Conservation (phyloP, 345 rosid species). For the Salix suchowensis region DNA sequence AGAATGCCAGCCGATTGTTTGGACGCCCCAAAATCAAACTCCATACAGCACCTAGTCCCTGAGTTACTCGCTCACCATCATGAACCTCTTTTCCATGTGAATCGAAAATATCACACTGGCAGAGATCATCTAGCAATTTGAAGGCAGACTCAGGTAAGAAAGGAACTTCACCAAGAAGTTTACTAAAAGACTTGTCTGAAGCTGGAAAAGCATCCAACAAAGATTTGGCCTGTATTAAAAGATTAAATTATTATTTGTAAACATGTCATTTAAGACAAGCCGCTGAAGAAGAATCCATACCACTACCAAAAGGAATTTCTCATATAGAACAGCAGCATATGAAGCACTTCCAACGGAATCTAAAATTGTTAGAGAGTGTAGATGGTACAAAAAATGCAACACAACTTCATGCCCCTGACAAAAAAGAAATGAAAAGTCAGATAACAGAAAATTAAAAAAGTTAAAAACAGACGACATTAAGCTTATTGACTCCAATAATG, state of each 20-base stretch:
- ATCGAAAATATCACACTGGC: slow-evolving; percentile 62
- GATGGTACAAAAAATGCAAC: slow-evolving; percentile 72
- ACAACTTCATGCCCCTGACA: slow-evolving; percentile 91
- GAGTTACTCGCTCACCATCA: slow-evolving; percentile 88
- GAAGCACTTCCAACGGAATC: slow-evolving; percentile 47
- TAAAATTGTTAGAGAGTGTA: slow-evolving; percentile 48
- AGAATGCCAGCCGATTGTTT: slow-evolving; percentile 70
- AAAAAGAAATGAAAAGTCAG: slow-evolving; percentile 9
- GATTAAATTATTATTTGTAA: slow-evolving; percentile 14
- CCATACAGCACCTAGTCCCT: slow-evolving; percentile 98
- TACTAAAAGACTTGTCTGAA: slow-evolving; percentile 88
- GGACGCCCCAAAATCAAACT: slow-evolving; percentile 91
- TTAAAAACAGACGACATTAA: not conserved
- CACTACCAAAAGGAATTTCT: slow-evolving; percentile 75
- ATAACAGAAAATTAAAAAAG: slow-evolving; percentile 12
- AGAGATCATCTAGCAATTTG: slow-evolving; percentile 68
- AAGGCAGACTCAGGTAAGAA: slow-evolving; percentile 67
- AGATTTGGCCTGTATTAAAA: slow-evolving; percentile 60
- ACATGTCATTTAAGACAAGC: slow-evolving; percentile 9
- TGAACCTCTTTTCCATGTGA: slow-evolving; percentile 50
- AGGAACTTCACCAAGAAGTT: slow-evolving; percentile 93
- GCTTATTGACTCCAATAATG: too few species aligned
- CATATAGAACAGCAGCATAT: slow-evolving; percentile 53
- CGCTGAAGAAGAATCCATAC: slow-evolving; percentile 40
- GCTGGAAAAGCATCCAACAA: slow-evolving; percentile 83